phyloP scores from a whole-genome alignment of 2,329 filamentous ascomycete genomes.

The Calonectria leucothoes region DNA sequence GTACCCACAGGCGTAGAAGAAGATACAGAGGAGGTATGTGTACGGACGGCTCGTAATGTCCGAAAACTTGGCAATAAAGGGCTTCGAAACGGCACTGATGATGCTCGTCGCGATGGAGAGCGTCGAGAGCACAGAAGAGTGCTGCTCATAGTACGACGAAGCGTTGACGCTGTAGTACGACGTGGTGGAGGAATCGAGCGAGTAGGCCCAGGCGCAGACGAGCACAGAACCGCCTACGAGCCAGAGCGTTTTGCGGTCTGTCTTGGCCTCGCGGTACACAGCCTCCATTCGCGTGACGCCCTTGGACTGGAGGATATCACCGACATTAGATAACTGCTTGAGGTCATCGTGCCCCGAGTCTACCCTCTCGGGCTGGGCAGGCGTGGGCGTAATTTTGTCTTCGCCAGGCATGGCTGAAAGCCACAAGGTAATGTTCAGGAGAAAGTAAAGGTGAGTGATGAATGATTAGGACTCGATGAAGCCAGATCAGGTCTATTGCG shows the following conservation, averaged over 20 bases:
- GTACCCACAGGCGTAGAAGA: conserved; percentile 67
- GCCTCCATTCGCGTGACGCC: conserved; percentile 46
- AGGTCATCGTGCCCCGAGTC: conserved; percentile 24
- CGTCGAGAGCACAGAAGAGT: conserved; percentile 42
- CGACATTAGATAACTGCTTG: conserved; percentile 32
- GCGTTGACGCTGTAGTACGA: conserved; percentile 42
- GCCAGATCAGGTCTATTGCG: neutral
- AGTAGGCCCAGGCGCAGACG: conserved; percentile 46
- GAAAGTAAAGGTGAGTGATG: neutral
- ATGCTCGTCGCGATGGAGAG: conserved; percentile 48
- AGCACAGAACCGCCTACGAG: conserved; percentile 44
- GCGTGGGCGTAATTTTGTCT: conserved; percentile 26
- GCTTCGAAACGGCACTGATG: conserved; percentile 65
- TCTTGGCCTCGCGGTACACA: conserved; percentile 42
- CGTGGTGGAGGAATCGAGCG: conserved; percentile 45
- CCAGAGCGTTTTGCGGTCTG: conserved; percentile 39
- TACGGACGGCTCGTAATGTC: conserved; percentile 73
- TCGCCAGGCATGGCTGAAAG: conserved; percentile 15
- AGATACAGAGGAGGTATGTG: conserved; percentile 66
- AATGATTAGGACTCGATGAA: neutral
- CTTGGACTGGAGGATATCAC: conserved; percentile 34
- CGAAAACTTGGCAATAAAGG: conserved; percentile 70
- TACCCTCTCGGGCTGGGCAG: conserved; percentile 18
- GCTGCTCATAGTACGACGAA: conserved; percentile 42
- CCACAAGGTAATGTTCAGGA: neutral